Evolutionary conservation across 352 stramenopile genomes (phyloP).

Genomic region (Globisporangium splendens): DNA sequence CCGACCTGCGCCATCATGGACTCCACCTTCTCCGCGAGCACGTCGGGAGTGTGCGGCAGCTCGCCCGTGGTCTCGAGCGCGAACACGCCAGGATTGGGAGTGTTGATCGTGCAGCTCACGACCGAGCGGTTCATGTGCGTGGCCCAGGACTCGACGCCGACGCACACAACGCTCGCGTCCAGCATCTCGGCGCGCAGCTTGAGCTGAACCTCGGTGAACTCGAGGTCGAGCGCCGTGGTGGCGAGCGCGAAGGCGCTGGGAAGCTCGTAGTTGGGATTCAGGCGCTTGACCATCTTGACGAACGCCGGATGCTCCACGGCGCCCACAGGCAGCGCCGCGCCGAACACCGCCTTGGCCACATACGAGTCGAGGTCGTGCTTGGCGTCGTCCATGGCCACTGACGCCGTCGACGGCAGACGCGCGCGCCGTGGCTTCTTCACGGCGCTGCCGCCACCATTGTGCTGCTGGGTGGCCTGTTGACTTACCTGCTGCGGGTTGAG

Average conservation of each 20-base stretch:
- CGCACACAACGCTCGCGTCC: conserved; percentile 40
- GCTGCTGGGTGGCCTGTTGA: conserved; percentile 9
- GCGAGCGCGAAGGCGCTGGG: conserved; percentile 46
- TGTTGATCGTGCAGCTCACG: conserved; percentile 55
- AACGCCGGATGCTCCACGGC: conserved; percentile 62
- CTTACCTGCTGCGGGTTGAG: neutral
- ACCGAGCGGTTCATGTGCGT: conserved; percentile 38
- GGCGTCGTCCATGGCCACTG: conserved; percentile 28
- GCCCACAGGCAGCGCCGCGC: conserved; percentile 41
- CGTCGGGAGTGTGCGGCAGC: conserved; percentile 34
- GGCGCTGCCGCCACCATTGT: neutral
- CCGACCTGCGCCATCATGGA: conserved; percentile 55
- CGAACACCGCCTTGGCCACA: conserved; percentile 56
- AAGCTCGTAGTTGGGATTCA: conserved; percentile 46
- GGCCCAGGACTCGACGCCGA: conserved; percentile 56
- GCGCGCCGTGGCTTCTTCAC: conserved; percentile 31
- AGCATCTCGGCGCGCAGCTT: conserved; percentile 55
- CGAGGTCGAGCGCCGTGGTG: conserved; percentile 49
- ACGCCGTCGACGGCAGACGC: conserved; percentile 9
- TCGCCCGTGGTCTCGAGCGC: conserved; percentile 57
- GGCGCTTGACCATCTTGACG: conserved; percentile 55
- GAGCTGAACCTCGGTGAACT: conserved; percentile 59
- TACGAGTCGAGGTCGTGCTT: conserved; percentile 55
- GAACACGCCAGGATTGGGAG: conserved; percentile 46
- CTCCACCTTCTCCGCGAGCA: conserved; percentile 57